These are phyloP conservation scores for Euphorbia peplus DNA, from an alignment of 345 rosid genomes.

Conservation along the genomic window DNA sequence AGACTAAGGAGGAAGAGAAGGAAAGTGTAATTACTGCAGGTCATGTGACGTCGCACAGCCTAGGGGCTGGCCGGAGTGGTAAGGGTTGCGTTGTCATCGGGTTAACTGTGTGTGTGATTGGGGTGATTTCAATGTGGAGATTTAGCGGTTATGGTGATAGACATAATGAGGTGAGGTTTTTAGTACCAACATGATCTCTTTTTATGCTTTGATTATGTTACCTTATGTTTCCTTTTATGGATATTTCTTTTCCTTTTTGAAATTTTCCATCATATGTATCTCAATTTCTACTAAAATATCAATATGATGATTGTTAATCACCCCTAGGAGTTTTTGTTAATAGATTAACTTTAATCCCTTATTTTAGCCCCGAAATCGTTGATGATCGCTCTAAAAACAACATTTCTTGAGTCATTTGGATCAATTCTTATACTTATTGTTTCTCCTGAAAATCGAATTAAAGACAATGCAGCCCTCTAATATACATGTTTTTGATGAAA, in stretches of 20 bases:
- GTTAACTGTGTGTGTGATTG: conserved; percentile 9
- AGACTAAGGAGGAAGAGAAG: conserved; percentile 1
- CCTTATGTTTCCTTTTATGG: not conserved
- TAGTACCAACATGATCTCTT: conserved; percentile 39
- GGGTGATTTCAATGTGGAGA: conserved; percentile 15
- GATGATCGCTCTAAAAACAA: too few relatives aligned
- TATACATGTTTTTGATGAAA: too few relatives aligned
- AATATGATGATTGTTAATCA: not conserved
- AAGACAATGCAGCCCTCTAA: too few relatives aligned
- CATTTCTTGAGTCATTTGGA: too few relatives aligned
- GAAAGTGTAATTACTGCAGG: not conserved
- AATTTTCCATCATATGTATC: not conserved
- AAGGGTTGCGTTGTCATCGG: conserved; percentile 21
- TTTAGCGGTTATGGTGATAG: conserved; percentile 13
- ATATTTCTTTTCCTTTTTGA: not conserved
- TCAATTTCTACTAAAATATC: not conserved
- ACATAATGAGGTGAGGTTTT: conserved; percentile 11
- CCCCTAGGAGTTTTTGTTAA: too few relatives aligned
- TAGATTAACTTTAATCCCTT: not conserved
- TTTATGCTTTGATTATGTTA: not conserved
- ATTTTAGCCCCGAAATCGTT: too few relatives aligned
- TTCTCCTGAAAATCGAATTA: too few relatives aligned
- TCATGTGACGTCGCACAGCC: too few relatives aligned
- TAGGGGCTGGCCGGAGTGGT: too few relatives aligned
- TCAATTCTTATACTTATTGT: too few relatives aligned